A percentile compares a stretch with the other conserved stretches of the same genome.
These are phyloP conservation scores for Pythium volutum DNA, from an alignment of 352 stramenopile genomes.

Conservation along the genomic window DNA sequence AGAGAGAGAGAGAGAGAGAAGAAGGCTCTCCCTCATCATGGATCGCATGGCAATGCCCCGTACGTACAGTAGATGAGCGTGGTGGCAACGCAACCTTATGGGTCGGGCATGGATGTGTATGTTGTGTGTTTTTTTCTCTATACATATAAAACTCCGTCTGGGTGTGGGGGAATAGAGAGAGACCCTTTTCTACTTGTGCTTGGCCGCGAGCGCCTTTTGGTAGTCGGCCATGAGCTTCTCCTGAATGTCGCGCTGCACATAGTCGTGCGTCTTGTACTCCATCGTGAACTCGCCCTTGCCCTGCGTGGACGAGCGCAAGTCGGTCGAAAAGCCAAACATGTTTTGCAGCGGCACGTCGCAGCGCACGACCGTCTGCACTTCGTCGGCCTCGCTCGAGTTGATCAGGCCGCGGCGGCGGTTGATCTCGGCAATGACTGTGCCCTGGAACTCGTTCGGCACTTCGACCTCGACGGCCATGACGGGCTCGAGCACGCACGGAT, in stretches of 20 bases:
- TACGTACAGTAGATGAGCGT: too few relatives aligned
- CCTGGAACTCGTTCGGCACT: constrained; percentile 55
- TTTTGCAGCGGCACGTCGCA: constrained; percentile 63
- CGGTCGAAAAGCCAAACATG: constrained; percentile 81
- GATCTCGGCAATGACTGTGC: constrained; percentile 74
- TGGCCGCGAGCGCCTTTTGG: constrained; percentile 79
- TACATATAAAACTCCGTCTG: too few relatives aligned
- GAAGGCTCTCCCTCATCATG: too few relatives aligned
- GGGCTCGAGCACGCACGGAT: constrained; percentile 63
- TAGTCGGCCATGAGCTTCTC: constrained; percentile 95
- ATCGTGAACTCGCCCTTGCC: constrained; percentile 91
- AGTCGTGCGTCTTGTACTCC: constrained; percentile 98
- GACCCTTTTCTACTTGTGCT: constrained; percentile 68
- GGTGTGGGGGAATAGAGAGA: too few relatives aligned
- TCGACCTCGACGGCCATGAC: constrained; percentile 77
- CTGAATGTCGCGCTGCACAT: constrained; percentile 92
- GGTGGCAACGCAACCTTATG: too few relatives aligned
- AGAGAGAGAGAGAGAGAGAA: too few relatives aligned
- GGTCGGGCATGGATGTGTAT: too few relatives aligned
- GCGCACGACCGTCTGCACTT: constrained; percentile 48
- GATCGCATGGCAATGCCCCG: too few relatives aligned
- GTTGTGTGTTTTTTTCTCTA: too few relatives aligned
- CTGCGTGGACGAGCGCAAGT: constrained; percentile 75
- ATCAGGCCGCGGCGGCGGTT: constrained; percentile 67
- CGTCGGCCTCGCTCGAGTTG: constrained; percentile 24